Evolutionary conservation across 1,284 basidiomycete genomes (phyloP).

Genomic region (Filobasidium uniguttulatum): DNA sequence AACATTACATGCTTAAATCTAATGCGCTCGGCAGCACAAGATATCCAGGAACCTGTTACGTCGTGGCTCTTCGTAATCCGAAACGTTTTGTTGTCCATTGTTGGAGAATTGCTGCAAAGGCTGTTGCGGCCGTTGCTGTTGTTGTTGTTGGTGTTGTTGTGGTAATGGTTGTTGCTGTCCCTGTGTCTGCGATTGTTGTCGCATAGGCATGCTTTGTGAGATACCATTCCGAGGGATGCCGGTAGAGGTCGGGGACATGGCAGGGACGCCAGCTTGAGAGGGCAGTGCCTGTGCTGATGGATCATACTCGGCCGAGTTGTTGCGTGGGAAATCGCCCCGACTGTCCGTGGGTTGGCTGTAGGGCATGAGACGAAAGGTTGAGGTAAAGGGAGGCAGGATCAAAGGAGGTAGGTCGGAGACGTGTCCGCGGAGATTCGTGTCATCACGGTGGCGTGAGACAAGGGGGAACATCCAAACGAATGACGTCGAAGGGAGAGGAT

Average conservation of each 20-base stretch:
- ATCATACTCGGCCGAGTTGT: conserved; percentile 23
- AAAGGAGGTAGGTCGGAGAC: too few relatives aligned
- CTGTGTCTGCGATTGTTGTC: conserved; percentile 19
- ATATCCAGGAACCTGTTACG: conserved; percentile 30
- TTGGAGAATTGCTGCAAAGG: too few relatives aligned
- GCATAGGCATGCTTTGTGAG: conserved; percentile 17
- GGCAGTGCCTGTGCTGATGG: conserved; percentile 24
- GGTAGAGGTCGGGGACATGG: conserved; percentile 30
- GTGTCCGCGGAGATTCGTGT: not conserved
- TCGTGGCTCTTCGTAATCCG: conserved; percentile 22
- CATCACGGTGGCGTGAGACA: not conserved
- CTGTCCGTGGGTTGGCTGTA: conserved; percentile 11
- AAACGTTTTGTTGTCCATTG: too few relatives aligned
- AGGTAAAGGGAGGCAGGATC: not conserved
- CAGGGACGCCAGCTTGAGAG: conserved; percentile 24
- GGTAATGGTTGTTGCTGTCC: conserved; percentile 22
- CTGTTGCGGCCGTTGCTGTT: too few relatives aligned
- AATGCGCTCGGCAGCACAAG: conserved; percentile 26
- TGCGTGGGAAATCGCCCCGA: conserved; percentile 4
- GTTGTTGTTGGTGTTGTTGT: conserved; percentile 23
- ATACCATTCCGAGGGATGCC: conserved; percentile 25
- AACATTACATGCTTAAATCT: too few relatives aligned
- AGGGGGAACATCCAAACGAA: not conserved
- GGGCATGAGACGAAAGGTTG: not conserved
- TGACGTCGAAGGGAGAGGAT: not conserved